Conservation (phyloP, 352 stramenopile genomes). For the Chrysophaeum taylorii region DNA sequence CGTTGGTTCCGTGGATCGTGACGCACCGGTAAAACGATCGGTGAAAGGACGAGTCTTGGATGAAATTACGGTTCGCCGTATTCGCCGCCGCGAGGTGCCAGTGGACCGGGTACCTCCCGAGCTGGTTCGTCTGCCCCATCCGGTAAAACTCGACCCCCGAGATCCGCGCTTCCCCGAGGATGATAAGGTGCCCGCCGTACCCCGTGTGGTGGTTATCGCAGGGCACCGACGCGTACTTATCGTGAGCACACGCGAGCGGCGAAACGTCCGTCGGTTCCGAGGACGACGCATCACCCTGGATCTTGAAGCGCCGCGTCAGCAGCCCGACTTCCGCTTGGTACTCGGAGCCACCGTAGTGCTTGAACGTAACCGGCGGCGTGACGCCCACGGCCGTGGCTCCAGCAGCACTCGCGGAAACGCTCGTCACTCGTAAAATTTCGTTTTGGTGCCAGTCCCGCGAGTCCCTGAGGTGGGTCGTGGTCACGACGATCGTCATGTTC, state of each 20-base stretch:
- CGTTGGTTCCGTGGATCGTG: conserved; percentile 37
- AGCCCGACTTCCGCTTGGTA: conserved; percentile 37
- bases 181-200: conserved; percentile 31
- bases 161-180: conserved; percentile 16
- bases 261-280: conserved; percentile 27
- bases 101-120: conserved; percentile 33
- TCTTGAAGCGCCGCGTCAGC: conserved; percentile 32
- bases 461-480: conserved; percentile 22
- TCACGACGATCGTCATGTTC: conserved; percentile 21
- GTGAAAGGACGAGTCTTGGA: conserved; percentile 30
- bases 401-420: too few relatives aligned
- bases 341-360: too few relatives aligned
- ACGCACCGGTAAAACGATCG: conserved; percentile 35
- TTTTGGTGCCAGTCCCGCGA: conserved; percentile 24
- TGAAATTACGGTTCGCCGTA: too few relatives aligned
- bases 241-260: too few relatives aligned
- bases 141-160: conserved; percentile 28
- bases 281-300: conserved; percentile 28
- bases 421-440: too few relatives aligned
- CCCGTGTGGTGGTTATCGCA: conserved; percentile 26
- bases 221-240: too few relatives aligned
- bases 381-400: too few relatives aligned
- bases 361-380: too few relatives aligned
- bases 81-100: conserved; percentile 27
- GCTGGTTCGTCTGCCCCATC: conserved; percentile 35